Conservation (phyloP, 306 rosid species). For the Luffa aegyptiaca region DNA sequence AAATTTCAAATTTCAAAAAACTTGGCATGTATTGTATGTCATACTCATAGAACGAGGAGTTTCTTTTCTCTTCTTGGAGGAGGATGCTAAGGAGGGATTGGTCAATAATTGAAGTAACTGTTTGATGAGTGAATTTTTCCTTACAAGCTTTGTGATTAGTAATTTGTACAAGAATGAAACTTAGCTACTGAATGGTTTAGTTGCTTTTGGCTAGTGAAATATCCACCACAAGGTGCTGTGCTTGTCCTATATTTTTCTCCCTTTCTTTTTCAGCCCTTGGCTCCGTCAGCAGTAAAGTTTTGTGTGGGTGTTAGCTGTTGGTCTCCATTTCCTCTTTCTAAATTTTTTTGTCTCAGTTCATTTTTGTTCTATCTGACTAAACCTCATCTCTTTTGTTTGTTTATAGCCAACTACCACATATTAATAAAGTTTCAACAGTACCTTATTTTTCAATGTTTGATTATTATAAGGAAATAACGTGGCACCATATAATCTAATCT, state of each 20-base stretch:
- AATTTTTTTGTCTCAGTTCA: background rate
- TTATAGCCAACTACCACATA: background rate
- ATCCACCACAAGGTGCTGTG: background rate
- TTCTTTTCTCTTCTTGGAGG: background rate
- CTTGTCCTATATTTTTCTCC: background rate
- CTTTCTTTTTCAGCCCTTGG: background rate
- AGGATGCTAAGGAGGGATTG: background rate
- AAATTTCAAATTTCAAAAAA: background rate
- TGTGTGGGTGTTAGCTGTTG: constrained; percentile 5
- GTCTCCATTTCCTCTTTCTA: background rate
- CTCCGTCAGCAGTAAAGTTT: background rate
- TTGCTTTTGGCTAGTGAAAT: background rate
- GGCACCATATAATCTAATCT: background rate
- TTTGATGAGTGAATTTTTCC: background rate
- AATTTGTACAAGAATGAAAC: background rate
- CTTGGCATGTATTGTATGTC: background rate
- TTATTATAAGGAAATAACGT: background rate
- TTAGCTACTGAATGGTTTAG: background rate
- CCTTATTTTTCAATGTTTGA: background rate
- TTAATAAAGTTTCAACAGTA: background rate
- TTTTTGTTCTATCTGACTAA: background rate
- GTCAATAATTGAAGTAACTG: background rate
- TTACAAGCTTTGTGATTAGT: background rate
- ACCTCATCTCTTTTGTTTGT: constrained; percentile 1
- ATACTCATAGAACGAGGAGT: background rate